phyloP scores from a whole-genome alignment of 441 rosid species.

The Geranium incanum region DNA sequence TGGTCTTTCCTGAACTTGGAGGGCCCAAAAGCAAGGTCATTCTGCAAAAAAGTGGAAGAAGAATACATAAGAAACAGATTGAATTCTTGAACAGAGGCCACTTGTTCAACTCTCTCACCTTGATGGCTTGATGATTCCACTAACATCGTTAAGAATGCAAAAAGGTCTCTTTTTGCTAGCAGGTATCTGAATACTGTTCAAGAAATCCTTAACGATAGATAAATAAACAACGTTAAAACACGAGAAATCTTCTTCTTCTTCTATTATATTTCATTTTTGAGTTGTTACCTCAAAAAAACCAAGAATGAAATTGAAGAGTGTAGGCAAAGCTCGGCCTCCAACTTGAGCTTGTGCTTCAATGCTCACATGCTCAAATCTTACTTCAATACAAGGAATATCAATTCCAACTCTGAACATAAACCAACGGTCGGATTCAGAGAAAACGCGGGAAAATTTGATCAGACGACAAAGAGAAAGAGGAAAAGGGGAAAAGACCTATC shows the following conservation, averaged over 20 bases:
- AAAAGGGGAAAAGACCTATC: slow-evolving; percentile 34
- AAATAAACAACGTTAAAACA: not conserved
- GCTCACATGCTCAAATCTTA: slow-evolving; percentile 52
- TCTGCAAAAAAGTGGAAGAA: slow-evolving; percentile 18
- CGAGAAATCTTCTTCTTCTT: too few relatives aligned
- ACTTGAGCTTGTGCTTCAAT: slow-evolving; percentile 50
- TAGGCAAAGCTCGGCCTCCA: slow-evolving; percentile 60
- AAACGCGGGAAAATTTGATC: too few relatives aligned
- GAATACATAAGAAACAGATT: too few relatives aligned
- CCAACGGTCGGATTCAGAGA: too few relatives aligned
- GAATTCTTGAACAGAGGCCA: not conserved
- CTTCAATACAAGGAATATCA: slow-evolving; percentile 54
- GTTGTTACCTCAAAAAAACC: slow-evolving; percentile 37
- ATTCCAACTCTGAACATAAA: slow-evolving; percentile 28
- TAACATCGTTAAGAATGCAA: slow-evolving; percentile 49
- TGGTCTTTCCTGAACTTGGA: slow-evolving; percentile 60
- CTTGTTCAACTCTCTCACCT: slow-evolving; percentile 26
- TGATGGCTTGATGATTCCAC: slow-evolving; percentile 59
- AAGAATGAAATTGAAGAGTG: slow-evolving; percentile 35
- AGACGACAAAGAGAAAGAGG: too few relatives aligned
- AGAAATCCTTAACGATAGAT: slow-evolving; percentile 28
- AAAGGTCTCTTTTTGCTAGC: slow-evolving; percentile 45
- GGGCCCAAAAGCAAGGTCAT: slow-evolving; percentile 58
- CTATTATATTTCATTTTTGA: too few relatives aligned
- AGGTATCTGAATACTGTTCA: slow-evolving; percentile 38